Base-by-base conservation (phyloP, 208 protist species). In the Trypanosoma congolense region DNA sequence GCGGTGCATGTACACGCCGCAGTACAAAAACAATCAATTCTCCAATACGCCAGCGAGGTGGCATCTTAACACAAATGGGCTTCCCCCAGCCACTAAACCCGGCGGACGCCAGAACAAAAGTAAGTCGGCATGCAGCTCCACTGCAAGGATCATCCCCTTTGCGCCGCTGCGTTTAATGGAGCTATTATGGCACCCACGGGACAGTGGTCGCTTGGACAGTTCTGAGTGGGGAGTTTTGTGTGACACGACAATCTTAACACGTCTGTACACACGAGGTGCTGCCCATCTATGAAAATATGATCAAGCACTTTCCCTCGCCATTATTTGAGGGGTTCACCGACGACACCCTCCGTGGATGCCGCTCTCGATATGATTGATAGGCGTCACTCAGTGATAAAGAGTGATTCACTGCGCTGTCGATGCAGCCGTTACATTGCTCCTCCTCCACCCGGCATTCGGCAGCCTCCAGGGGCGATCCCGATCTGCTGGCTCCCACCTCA, bases 201-300 rank as follows among this genome's bases (percentile, higher is more conserved):
- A 65, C 83, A 90, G 62, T 94, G 87, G 41, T 94, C 87, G 47
- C 83, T 92, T 8, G 87, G 87, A 50, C 76, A 70, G 16, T 67
- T 52, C 5, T 31, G 63, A 21, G 64, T 83, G 0, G 87, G 87
- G 29, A 94, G 40, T 18, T 84, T 65, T 14, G 60, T 40, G 24
- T 30, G 51, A 45, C 75, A 72, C 2, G 74, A 72, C 4, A 92
- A 75, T 8, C 75, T 68, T 42, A 88, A 40, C 31, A 94, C 87
- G 0, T 61, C 56, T 16, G 67, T 61, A 56, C 83, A 90, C 19
- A 62, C 56, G 2, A 92, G 41, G 21, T 78, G 49, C 16, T 71
- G 56, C 45, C 65, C 64, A 29, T 90, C 79, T 47, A 81, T 76
- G 5, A 94, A 44, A 43, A 94, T 79, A 65, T 94, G 81, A 54